Base-by-base conservation (phyloP, 2,329 filamentous ascomycete genomes). In the Aureobasidium sp. region DNA sequence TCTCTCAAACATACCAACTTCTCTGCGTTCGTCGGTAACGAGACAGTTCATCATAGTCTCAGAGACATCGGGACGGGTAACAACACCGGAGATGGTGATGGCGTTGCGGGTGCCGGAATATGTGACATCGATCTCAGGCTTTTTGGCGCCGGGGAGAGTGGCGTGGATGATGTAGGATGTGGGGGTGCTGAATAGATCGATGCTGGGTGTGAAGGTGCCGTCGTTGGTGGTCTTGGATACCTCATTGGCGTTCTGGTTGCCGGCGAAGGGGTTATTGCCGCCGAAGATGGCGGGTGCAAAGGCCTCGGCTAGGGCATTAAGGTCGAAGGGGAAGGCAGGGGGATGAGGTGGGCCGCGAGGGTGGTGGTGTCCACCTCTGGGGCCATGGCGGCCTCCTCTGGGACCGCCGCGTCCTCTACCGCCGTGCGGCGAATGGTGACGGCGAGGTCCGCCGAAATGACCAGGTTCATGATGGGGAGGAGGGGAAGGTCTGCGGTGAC, bases 71-170 rank as follows among this genome's bases (percentile, higher is more conserved):
- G 87, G 87, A 1, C 89, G 83, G 72, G 91, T 83, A 9, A 91
- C 81, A 0, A 92, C 86, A 57, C 90, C 90, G 1, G 86, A 81
- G 61, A 95, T 77, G 67, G 80, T 84, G 46, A 95, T 77, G 61
- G 82, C 78, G 51, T 79, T 82, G 69, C 84, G 84, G 63, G 90
- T 87, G 0, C 83, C 80, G 67, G 93, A 85, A 84, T 88, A 95
- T 72, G 87, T 86, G 50, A 94, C 84, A 62, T 83, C 87, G 6
- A 94, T 78, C 69, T 94, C 89, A 68, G 90, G 83, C 75, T 91
- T 92, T 76, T 87, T 87, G 1, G 87, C 89, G 29, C 90, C 90
- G 0, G 91, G 89, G 0, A 95, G 80, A 1, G 89, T 87, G 52
- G 85, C 70, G 73, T 94, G 89, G 9, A 94, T 76, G 47, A 91